Evolutionary conservation across 306 rosid genomes (phyloP).

Genomic region (Spatholobus suberectus): DNA sequence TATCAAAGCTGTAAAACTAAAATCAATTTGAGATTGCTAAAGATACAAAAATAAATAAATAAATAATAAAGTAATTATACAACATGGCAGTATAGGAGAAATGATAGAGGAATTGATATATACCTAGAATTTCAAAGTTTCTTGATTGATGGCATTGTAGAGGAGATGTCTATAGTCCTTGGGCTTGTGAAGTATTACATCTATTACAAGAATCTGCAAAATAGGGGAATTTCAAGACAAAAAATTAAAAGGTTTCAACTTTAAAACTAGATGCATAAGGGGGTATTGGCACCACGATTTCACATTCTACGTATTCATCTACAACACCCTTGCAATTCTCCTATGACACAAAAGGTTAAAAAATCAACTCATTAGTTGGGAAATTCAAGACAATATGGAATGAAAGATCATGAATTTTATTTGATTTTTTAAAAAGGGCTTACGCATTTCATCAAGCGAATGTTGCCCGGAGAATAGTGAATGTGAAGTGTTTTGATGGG

Average conservation of each 20-base stretch:
- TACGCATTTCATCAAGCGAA: slow-evolving; percentile 93
- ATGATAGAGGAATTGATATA: slow-evolving; percentile 23
- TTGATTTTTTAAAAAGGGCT: background rate
- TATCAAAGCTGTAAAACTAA: too few species aligned
- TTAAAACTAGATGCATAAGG: background rate
- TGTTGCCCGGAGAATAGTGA: slow-evolving; percentile 86
- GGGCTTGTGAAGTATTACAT: slow-evolving; percentile 81
- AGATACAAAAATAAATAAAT: background rate
- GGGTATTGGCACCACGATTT: slow-evolving; percentile 56
- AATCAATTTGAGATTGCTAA: too few species aligned
- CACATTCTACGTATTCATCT: slow-evolving; percentile 85
- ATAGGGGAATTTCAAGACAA: background rate
- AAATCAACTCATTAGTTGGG: slow-evolving; percentile 1
- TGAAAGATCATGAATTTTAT: background rate
- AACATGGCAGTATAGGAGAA: background rate
- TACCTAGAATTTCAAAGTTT: slow-evolving; percentile 61
- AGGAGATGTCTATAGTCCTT: slow-evolving; percentile 86
- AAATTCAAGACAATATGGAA: background rate
- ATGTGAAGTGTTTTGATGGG: slow-evolving; percentile 61
- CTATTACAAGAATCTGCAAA: slow-evolving; percentile 72
- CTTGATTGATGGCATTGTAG: slow-evolving; percentile 61
- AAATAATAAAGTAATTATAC: background rate
- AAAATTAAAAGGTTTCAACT: slow-evolving; percentile 1
- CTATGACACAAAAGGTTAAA: slow-evolving; percentile 40
- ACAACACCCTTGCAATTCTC: slow-evolving; percentile 78